These are phyloP conservation scores for Pseudocercospora fijiensis DNA, from an alignment of 2,329 filamentous ascomycete species.

Conservation along the genomic window DNA sequence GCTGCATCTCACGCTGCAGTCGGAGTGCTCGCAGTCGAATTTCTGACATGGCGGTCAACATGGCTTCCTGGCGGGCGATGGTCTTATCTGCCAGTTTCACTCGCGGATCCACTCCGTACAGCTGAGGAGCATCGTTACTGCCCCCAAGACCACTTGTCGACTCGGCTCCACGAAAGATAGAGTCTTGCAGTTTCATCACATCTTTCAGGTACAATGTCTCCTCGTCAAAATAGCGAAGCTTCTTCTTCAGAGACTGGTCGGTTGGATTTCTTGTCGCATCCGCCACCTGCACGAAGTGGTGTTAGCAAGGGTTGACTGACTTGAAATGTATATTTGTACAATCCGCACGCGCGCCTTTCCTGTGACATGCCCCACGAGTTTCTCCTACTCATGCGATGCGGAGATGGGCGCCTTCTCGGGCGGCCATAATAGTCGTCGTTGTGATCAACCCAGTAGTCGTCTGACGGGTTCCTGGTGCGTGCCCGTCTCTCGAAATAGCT, in stretches of 20 bases:
- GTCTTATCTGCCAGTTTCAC: not conserved
- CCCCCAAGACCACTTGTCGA: not conserved
- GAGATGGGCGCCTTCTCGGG: not conserved
- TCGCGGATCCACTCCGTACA: not conserved
- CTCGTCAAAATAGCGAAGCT: not conserved
- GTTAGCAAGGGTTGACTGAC: not conserved
- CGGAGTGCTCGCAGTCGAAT: not conserved
- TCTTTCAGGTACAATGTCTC: not conserved
- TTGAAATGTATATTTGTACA: not conserved
- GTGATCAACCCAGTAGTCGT: not conserved
- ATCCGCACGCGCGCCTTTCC: not conserved
- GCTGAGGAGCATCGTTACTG: not conserved
- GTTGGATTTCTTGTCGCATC: not conserved
- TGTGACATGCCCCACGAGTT: not conserved
- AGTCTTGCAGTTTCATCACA: not conserved
- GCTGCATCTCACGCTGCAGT: not conserved
- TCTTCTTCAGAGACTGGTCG: not conserved
- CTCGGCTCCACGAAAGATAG: not conserved
- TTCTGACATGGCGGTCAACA: not conserved
- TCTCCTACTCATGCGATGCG: not conserved
- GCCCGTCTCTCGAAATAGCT: not conserved
- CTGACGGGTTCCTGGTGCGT: not conserved
- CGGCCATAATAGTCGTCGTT: not conserved
- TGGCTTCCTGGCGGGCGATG: not conserved
- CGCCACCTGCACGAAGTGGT: not conserved